Percentiles rank a stretch among this genome's conserved stretches.
Evolutionary conservation across 139 green algal genomes (phyloP).

Genomic region (Tetraselmis striata): DNA sequence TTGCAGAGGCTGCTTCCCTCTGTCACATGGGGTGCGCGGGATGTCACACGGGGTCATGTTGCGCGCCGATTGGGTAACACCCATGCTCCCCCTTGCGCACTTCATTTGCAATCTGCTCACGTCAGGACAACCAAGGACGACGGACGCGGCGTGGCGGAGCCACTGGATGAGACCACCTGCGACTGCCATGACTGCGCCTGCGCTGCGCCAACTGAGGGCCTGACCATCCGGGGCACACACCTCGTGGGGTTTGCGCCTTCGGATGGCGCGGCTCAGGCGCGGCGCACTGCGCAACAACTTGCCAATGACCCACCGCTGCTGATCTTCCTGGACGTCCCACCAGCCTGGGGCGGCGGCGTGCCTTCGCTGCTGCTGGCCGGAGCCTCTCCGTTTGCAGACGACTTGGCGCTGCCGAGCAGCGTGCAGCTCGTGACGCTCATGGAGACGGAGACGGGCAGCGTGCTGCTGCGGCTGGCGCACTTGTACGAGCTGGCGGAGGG

Average conservation of each 20-base stretch:
- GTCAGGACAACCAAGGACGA: slow-evolving; percentile 41
- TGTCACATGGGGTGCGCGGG: too few relatives aligned
- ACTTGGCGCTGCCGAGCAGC: slow-evolving; percentile 26
- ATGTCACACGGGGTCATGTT: too few relatives aligned
- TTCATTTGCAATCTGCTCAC: too few relatives aligned
- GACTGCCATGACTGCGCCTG: slow-evolving; percentile 49
- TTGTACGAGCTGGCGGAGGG: slow-evolving; percentile 25
- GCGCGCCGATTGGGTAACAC: too few relatives aligned
- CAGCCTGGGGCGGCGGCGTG: slow-evolving; percentile 17
- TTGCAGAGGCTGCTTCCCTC: too few relatives aligned
- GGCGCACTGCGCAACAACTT: slow-evolving; percentile 31
- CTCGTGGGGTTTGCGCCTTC: background rate
- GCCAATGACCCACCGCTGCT: slow-evolving; percentile 50
- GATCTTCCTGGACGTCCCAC: slow-evolving; percentile 26
- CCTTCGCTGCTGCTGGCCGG: background rate
- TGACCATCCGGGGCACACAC: slow-evolving; percentile 36
- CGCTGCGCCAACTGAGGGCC: slow-evolving; percentile 13
- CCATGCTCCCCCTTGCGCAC: too few relatives aligned
- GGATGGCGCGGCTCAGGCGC: slow-evolving; percentile 1
- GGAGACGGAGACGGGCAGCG: background rate
- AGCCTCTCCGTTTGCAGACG: slow-evolving; percentile 12
- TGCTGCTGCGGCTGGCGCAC: slow-evolving; percentile 46
- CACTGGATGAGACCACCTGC: slow-evolving; percentile 66
- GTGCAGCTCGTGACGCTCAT: slow-evolving; percentile 51
- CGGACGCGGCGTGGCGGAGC: slow-evolving; percentile 57